Base-by-base conservation (phyloP, 768 basidiomycete species). In the Xerocomellus amylosporus region DNA sequence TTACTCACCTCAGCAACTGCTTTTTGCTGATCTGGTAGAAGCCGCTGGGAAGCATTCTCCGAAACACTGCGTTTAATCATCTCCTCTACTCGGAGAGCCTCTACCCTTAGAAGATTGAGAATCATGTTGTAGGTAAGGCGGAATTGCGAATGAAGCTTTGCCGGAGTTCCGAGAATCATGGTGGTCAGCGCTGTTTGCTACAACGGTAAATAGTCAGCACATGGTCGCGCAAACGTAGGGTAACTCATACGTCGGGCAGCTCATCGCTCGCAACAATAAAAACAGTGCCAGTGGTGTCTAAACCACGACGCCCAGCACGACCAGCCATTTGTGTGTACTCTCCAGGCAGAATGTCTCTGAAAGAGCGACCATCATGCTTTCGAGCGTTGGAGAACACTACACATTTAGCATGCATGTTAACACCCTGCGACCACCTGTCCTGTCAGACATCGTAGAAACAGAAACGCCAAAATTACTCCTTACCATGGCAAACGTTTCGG, bases 11-110 rank as follows among this genome's bases (percentile, higher is more conserved):
- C 87, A 2, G 77, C 68, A 22, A 98, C 90, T 66, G 87, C 83
- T 68, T 88, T 86, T 71, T 98, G 93, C 57, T 98, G 92, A 51
- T 96, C 93, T 5, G 97, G 97, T 30, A 98, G 75, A 41, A 98
- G 75, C 37, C 87, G 79, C 66, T 99, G 97, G 0, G 97, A 89
- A 2, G 93, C 87, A 66, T 98, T 98, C 75, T 99, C 97, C 17
- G 97, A 98, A 72, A 99, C 99, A 69, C 92, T 94, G 37, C 97
- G 81, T 71, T 98, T 98, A 68, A 99, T 98, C 97, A 99, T 99
- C 72, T 99, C 97, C 67, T 99, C 97, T 17, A 98, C 96, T 55
- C 86, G 80, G 44, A 99, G 77, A 0, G 97, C 95, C 66, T 99
- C 97, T 10, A 99, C 97, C 19, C 97, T 86, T 10, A 99, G 80